Evolutionary conservation across 2,329 filamentous ascomycete species (phyloP).

Genomic region (Botryotinia globosa): DNA sequence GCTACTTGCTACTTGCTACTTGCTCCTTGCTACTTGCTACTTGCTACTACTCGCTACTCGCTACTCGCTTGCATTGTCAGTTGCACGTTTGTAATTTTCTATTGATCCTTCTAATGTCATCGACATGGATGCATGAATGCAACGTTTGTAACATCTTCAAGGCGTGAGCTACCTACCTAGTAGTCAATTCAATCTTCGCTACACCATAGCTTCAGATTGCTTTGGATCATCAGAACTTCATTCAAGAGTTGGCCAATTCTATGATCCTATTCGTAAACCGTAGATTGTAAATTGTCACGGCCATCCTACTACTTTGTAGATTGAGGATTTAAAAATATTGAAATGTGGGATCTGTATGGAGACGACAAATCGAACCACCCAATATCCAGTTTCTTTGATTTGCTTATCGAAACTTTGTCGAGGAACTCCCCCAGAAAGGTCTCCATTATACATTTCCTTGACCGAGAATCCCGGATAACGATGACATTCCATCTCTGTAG

Average conservation of each 20-base stretch:
- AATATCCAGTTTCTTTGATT: neutral
- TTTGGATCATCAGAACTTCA: neutral
- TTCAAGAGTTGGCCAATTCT: neutral
- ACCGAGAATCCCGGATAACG: neutral
- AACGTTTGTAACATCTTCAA: neutral
- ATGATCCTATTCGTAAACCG: neutral
- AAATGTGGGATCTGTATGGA: neutral
- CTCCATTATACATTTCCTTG: neutral
- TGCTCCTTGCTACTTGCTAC: neutral
- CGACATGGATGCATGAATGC: neutral
- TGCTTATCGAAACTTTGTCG: neutral
- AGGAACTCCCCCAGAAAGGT: neutral
- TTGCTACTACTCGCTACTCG: neutral
- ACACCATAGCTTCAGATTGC: neutral
- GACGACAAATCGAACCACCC: neutral
- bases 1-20: neutral
- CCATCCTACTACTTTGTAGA: neutral
- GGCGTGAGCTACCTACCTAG: neutral
- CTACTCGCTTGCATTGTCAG: conserved; percentile 4
- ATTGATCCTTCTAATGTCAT: conserved; percentile 8
- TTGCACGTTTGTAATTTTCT: conserved; percentile 13
- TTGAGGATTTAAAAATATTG: neutral
- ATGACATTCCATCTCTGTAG: neutral
- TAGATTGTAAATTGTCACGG: neutral
- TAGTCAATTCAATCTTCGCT: neutral